A percentile compares a stretch with the other conserved stretches of the same genome.
Conservation (phyloP, 208 protist species). For the Crithidia bombi region DNA sequence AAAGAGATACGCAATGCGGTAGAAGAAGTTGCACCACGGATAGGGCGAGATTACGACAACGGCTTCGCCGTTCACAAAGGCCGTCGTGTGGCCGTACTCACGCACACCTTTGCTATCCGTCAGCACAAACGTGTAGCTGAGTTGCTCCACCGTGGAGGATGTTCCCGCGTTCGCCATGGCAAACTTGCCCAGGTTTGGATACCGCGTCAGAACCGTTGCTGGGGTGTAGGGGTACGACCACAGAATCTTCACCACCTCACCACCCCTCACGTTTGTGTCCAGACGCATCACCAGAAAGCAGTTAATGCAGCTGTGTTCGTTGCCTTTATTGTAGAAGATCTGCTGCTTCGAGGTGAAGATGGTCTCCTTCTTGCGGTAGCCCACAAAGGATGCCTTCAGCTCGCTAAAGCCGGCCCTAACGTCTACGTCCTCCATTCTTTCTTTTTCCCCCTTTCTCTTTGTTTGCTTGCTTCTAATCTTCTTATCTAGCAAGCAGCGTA, state of each 20-base stretch:
- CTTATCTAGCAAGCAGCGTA: too few relatives aligned
- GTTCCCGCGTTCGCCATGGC: constrained; percentile 55
- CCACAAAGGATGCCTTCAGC: constrained; percentile 48
- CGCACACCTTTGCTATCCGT: constrained; percentile 74
- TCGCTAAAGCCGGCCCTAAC: constrained; percentile 32
- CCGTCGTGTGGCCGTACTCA: constrained; percentile 74
- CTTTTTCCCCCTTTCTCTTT: background rate
- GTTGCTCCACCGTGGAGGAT: constrained; percentile 60
- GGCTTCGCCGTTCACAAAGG: constrained; percentile 73
- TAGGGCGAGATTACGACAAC: constrained; percentile 67
- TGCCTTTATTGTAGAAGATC: constrained; percentile 68
- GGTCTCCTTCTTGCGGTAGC: constrained; percentile 46
- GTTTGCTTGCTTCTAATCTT: background rate
- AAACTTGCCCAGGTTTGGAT: constrained; percentile 73
- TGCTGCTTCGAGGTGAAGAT: constrained; percentile 37
- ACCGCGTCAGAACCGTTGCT: constrained; percentile 27
- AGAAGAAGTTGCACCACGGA: constrained; percentile 88
- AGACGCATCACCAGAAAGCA: constrained; percentile 55
- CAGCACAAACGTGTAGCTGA: constrained; percentile 79
- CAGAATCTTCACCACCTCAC: constrained; percentile 35
- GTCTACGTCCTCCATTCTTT: constrained; percentile 31
- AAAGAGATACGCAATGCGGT: constrained; percentile 60
- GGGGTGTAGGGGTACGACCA: constrained; percentile 69
- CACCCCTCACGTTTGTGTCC: constrained; percentile 15
- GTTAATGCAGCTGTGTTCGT: constrained; percentile 55